Percentiles rank a stretch among this genome's conserved stretches.
phyloP scores from a whole-genome alignment of 306 rosid genomes.

The Acacia acuminata region DNA sequence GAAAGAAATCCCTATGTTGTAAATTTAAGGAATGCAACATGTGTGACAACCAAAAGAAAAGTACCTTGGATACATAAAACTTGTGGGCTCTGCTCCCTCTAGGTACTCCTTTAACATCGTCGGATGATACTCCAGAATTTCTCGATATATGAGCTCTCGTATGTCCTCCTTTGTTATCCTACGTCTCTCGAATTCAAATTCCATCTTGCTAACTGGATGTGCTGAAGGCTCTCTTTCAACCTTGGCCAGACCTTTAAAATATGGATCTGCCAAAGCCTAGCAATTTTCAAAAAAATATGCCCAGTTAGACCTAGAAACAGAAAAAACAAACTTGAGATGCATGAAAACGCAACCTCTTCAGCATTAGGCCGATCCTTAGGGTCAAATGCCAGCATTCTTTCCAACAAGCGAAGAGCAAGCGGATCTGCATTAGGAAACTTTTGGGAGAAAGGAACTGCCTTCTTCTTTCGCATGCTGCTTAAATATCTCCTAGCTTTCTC shows the following conservation, averaged over 20 bases:
- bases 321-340: slow-evolving; percentile 7
- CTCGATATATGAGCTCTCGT: slow-evolving; percentile 79
- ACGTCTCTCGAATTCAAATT: slow-evolving; percentile 88
- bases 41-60: neutral
- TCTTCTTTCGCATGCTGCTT: slow-evolving; percentile 87
- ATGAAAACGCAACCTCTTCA: slow-evolving; percentile 65
- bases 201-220: slow-evolving; percentile 90
- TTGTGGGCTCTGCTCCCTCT: slow-evolving; percentile 82
- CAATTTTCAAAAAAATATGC: slow-evolving; percentile 22
- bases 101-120: slow-evolving; percentile 81
- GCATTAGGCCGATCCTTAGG: slow-evolving; percentile 91
- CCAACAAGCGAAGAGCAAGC: slow-evolving; percentile 78
- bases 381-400: slow-evolving; percentile 89
- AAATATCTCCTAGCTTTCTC: slow-evolving; percentile 92
- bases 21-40: slow-evolving; percentile 6
- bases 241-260: slow-evolving; percentile 88
- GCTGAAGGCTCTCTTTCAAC: slow-evolving; percentile 93
- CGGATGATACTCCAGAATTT: slow-evolving; percentile 85
- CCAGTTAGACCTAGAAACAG: slow-evolving; percentile 1
- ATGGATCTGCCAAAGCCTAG: slow-evolving; percentile 85
- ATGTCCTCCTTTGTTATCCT: slow-evolving; percentile 89
- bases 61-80: slow-evolving; percentile 92
- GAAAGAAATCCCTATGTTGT: slow-evolving; percentile 4
- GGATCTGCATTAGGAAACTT: slow-evolving; percentile 87
- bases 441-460: slow-evolving; percentile 73